Base-by-base conservation (phyloP, 768 basidiomycete genomes). In the Psilocybe cubensis region DNA sequence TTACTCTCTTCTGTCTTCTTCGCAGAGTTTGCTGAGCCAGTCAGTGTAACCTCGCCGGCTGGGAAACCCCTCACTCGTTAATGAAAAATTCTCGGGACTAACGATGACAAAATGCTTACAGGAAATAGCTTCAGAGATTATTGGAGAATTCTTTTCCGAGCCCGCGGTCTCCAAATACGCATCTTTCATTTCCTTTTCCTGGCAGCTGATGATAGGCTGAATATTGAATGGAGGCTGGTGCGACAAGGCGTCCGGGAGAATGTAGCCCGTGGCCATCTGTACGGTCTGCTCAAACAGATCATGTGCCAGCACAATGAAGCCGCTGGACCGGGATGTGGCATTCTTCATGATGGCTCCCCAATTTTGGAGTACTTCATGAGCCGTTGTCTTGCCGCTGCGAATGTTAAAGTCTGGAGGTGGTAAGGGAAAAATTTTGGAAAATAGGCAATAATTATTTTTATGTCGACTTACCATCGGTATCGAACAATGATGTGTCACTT, bases 271-370 rank as follows among this genome's bases (percentile, higher is more conserved):
- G 14, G 95, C 94, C 59, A 98, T 83, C 63, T 96, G 93, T 42
- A 96, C 94, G 10, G 92, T 91, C 64, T 92, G 84, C 60, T 87
- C 72, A 62, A 78, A 95, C 29, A 96, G 77, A 70, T 97, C 96
- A 65, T 95, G 93, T 70, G 94, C 83, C 52, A 98, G 79, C 38
- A 94, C 91, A 66, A 96, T 85, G 78, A 98, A 96, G 66, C 94
- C 79, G 31, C 43, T 33, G 18, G 35, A 25, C 24, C 12, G 42
- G 31, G 55, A 28, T 6, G 85, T 79, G 3, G 89, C 89, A 61
- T 89, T 87, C 45, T 72, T 74, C 41, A 98, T 80, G 72, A 97
- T 92, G 31, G 66, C 70, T 64, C 93, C 70, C 74, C 96, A 96
- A 27, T 83, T 84, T 31, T 79, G 72, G 60, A 83, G 82, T 24